phyloP scores from a whole-genome alignment of 495 filamentous ascomycete species.

The Neurospora terricola region DNA sequence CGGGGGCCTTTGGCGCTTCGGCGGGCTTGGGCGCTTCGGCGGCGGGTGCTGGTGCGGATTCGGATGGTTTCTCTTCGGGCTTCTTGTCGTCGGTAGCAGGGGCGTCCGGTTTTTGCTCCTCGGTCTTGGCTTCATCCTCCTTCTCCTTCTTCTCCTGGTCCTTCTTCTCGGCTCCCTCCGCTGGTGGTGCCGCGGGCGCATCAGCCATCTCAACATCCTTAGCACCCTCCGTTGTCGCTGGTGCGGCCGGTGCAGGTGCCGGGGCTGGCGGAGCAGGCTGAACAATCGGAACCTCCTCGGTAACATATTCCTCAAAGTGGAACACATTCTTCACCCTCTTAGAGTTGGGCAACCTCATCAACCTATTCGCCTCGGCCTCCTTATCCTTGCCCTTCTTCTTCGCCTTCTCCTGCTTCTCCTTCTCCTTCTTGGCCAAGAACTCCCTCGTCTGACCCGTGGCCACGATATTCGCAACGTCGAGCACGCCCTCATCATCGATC shows the following conservation, averaged over 20 bases:
- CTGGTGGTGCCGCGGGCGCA: slow-evolving; percentile 1
- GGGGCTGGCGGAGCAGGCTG: slow-evolving; percentile 30
- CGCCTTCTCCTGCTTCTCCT: slow-evolving; percentile 70
- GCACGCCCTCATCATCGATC: slow-evolving; percentile 66
- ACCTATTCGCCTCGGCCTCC: slow-evolving; percentile 49
- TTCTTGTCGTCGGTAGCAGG: neutral
- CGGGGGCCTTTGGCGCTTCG: slow-evolving; percentile 1
- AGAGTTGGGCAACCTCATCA: slow-evolving; percentile 64
- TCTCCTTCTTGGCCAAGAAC: slow-evolving; percentile 83
- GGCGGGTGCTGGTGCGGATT: neutral
- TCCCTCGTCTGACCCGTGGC: slow-evolving; percentile 84
- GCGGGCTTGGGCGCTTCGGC: slow-evolving; percentile 6
- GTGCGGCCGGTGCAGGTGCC: slow-evolving; percentile 1
- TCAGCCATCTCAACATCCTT: slow-evolving; percentile 16
- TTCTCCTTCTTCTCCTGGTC: neutral
- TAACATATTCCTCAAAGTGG: slow-evolving; percentile 69
- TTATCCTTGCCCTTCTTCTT: slow-evolving; percentile 42
- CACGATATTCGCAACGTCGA: slow-evolving; percentile 92
- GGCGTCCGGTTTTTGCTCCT: neutral
- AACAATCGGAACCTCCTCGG: slow-evolving; percentile 41
- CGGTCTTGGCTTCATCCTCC: neutral
- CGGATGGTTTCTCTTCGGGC: neutral
- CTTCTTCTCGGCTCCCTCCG: neutral
- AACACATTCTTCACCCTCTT: slow-evolving; percentile 69
- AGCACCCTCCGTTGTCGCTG: slow-evolving; percentile 9